phyloP scores from a whole-genome alignment of 371 early-diverging fungal species.

The Apophysomyces trapeziformis region DNA sequence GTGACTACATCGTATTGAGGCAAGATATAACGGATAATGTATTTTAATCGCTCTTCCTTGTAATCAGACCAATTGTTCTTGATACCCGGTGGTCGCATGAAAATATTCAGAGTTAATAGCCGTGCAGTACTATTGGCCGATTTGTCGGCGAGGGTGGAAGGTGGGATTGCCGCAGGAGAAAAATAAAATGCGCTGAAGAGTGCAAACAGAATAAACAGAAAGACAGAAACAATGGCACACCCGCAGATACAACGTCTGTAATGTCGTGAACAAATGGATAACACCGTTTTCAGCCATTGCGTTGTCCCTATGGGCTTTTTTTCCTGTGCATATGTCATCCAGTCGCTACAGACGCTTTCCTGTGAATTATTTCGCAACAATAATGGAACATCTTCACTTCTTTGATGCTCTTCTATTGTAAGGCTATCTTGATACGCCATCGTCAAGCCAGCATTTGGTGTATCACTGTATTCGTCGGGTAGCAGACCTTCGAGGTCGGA shows the following conservation, averaged over 20 bases:
- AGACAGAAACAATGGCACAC: neutral
- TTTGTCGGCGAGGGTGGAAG: slow-evolving; percentile 40
- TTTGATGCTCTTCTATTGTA: neutral
- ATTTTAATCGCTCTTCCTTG: slow-evolving; percentile 75
- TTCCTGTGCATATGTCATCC: neutral
- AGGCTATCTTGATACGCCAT: neutral
- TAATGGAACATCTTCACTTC: slow-evolving; percentile 4
- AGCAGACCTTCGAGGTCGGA: neutral
- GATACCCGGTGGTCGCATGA: slow-evolving; percentile 86
- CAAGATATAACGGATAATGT: slow-evolving; percentile 67
- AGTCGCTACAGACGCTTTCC: neutral
- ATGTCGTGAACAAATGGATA: neutral
- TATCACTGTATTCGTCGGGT: neutral
- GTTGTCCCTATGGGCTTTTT: neutral
- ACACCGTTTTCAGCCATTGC: neutral
- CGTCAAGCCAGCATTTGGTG: neutral
- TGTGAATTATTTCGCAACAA: neutral
- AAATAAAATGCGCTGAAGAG: slow-evolving; percentile 14
- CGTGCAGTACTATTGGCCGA: slow-evolving; percentile 47
- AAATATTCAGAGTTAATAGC: slow-evolving; percentile 80
- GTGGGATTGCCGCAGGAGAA: slow-evolving; percentile 26
- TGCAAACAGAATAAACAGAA: slow-evolving; percentile 2
- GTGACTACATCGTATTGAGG: slow-evolving; percentile 77
- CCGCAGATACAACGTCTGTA: neutral
- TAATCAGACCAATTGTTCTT: slow-evolving; percentile 78